phyloP scores from a whole-genome alignment of 225 moss, liverwort and hornwort genomes.

The Marchantia polymorpha region DNA sequence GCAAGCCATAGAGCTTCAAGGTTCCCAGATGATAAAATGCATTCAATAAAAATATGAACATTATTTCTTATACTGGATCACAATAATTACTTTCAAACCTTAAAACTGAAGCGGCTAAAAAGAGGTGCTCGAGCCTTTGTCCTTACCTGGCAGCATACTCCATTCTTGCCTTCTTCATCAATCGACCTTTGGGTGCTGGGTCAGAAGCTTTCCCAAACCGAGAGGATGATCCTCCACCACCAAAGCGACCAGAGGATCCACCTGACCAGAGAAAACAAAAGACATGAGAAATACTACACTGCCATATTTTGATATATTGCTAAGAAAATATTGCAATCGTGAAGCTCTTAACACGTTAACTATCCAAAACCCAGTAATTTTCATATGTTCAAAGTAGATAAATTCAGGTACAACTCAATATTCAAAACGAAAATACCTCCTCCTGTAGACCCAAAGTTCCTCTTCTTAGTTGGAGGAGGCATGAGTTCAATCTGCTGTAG shows the following conservation, averaged over 20 bases:
- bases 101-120: not conserved
- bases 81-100: not conserved
- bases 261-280: not conserved
- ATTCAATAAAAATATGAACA: not conserved
- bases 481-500: constrained; percentile 67
- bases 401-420: not conserved
- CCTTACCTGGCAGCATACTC: constrained; percentile 76
- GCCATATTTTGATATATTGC: not conserved
- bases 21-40: not conserved
- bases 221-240: constrained; percentile 39
- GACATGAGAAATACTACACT: not conserved
- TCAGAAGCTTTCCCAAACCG: constrained; percentile 42
- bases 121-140: not conserved
- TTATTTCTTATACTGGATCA: not conserved
- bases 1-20: not conserved
- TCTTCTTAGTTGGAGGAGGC: constrained; percentile 70
- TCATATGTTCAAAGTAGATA: too few relatives aligned
- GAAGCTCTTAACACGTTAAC: too few relatives aligned
- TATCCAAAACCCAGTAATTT: too few relatives aligned
- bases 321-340: not conserved
- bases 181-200: constrained; percentile 46
- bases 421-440: constrained; percentile 29
- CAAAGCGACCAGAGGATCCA: constrained; percentile 9
- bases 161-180: constrained; percentile 88
- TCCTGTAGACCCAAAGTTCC: constrained; percentile 38